These are phyloP conservation scores for Amylocarpus encephaloides DNA, from an alignment of 2,329 filamentous ascomycete species.

Conservation along the genomic window DNA sequence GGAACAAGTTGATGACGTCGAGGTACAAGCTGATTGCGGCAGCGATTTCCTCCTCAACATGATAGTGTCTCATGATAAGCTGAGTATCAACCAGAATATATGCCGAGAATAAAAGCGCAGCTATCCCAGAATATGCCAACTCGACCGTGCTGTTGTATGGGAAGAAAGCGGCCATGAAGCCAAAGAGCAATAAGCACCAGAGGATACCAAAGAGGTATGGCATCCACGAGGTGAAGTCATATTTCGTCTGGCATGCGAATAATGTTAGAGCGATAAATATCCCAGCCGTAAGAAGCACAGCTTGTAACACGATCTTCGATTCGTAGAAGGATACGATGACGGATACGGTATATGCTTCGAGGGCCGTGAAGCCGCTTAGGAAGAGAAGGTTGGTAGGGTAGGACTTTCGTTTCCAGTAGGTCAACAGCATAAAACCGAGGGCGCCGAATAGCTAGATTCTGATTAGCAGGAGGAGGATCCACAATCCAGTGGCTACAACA, in stretches of 20 bases:
- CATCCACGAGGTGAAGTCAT: constrained; percentile 97
- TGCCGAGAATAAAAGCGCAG: constrained; percentile 82
- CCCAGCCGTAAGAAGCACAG: constrained; percentile 78
- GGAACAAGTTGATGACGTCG: constrained; percentile 94
- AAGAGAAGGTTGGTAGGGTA: constrained; percentile 95
- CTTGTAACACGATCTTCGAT: constrained; percentile 77
- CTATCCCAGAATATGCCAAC: constrained; percentile 75
- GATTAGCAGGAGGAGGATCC: constrained; percentile 1
- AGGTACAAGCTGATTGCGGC: constrained; percentile 92
- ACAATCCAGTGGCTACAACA: constrained; percentile 29
- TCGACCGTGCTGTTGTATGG: constrained; percentile 75
- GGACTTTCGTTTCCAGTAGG: constrained; percentile 92
- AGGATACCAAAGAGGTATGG: constrained; percentile 88
- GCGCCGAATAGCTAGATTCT: constrained; percentile 62
- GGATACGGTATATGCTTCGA: constrained; percentile 90
- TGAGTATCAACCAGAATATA: constrained; percentile 98
- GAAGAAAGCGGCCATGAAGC: constrained; percentile 88
- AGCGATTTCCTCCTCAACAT: constrained; percentile 96
- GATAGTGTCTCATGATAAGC: constrained; percentile 89
- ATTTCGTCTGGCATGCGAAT: constrained; percentile 96
- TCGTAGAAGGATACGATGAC: constrained; percentile 91
- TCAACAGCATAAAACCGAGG: constrained; percentile 77
- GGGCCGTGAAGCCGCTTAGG: constrained; percentile 78
- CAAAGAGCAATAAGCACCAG: constrained; percentile 86
- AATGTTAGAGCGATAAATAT: constrained; percentile 74